A percentile compares a stretch with the other conserved stretches of the same genome.
Conservation (phyloP, 768 basidiomycete species). For the Kwoniella pini region DNA sequence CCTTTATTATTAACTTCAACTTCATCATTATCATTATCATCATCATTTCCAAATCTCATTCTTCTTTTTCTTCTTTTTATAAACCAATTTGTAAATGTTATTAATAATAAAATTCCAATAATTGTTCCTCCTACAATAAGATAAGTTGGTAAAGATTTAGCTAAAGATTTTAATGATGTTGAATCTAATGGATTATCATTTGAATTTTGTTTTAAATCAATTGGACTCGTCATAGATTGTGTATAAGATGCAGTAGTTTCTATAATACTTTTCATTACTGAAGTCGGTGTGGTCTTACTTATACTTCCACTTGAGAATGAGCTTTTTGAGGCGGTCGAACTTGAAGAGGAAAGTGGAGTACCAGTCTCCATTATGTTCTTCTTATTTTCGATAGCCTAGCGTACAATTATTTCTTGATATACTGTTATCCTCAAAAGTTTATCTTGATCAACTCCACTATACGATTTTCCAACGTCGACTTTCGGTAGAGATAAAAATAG, state of each 20-base stretch:
- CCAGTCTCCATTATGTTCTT: background rate
- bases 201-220: background rate
- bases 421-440: no score
- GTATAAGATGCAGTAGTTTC: no score
- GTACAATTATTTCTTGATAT: no score
- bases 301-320: no score
- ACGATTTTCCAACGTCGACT: no score
- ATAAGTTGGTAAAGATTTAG: constrained; percentile 7
- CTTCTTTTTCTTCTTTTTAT: constrained; percentile 2
- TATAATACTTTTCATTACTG: no score
- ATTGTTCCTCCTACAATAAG: constrained; percentile 2
- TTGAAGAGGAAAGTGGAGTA: background rate
- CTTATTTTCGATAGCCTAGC: background rate
- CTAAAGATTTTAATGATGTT: background rate
- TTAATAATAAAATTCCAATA: background rate
- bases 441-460: no score
- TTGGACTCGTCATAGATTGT: no score
- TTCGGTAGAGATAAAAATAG: no score
- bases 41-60: constrained; percentile 3
- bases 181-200: constrained; percentile 1
- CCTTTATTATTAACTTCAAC: background rate
- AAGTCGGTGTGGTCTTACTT: no score
- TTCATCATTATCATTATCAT: background rate
- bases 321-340: background rate
- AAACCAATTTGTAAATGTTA: background rate